Percentiles rank a stretch among this genome's conserved stretches.
Evolutionary conservation across 2,329 filamentous ascomycete genomes (phyloP).

Genomic region (Waltergamsia citrina): DNA sequence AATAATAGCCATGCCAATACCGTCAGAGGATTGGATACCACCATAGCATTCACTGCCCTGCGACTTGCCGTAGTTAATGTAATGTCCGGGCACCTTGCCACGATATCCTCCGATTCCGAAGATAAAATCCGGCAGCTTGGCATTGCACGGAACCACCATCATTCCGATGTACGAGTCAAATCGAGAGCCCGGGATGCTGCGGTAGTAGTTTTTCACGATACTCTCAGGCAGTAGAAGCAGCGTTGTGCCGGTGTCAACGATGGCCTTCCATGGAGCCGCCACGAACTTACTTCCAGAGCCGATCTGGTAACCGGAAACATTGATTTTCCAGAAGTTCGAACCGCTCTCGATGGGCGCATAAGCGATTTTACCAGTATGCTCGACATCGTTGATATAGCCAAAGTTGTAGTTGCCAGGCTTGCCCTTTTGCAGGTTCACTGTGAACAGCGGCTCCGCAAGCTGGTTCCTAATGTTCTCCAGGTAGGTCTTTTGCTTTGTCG

Average conservation of each 20-base stretch:
- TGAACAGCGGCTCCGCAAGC: constrained; percentile 23
- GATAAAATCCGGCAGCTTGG: constrained; percentile 33
- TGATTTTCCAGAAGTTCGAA: constrained; percentile 55
- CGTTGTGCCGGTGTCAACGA: constrained; percentile 64
- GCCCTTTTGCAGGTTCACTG: constrained; percentile 21
- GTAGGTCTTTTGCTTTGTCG: constrained; percentile 20
- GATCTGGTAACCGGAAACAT: constrained; percentile 43
- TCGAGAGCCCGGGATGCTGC: constrained; percentile 38
- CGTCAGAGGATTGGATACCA: constrained; percentile 24
- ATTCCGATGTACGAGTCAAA: constrained; percentile 37
- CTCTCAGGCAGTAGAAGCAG: constrained; percentile 48
- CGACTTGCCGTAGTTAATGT: constrained; percentile 24
- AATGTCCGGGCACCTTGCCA: constrained; percentile 23
- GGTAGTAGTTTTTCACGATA: constrained; percentile 51
- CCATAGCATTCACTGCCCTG: constrained; percentile 20
- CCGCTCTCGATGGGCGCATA: constrained; percentile 42
- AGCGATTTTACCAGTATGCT: constrained; percentile 47
- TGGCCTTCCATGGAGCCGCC: constrained; percentile 30
- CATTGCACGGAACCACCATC: constrained; percentile 47
- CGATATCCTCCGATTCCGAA: constrained; percentile 23
- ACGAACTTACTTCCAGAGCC: constrained; percentile 20
- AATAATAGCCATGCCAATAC: constrained; percentile 27
- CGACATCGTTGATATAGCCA: constrained; percentile 40
- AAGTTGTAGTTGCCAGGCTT: constrained; percentile 28
- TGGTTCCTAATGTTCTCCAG: constrained; percentile 21